Conservation (phyloP, 192 early-diverging fungal species). For the Funneliformis mosseae region DNA sequence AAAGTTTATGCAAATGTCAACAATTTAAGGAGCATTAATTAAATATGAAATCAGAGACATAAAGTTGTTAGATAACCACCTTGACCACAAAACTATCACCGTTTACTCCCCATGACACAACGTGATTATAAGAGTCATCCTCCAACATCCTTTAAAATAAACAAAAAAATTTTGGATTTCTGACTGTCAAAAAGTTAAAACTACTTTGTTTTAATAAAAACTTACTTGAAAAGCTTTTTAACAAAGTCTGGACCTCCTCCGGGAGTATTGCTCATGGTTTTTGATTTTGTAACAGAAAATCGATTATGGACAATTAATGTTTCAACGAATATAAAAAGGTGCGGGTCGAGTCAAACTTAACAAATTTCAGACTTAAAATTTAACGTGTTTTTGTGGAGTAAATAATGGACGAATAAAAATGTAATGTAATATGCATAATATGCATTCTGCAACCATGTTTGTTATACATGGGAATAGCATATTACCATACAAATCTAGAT, state of each 20-base stretch:
- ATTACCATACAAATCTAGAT: no score
- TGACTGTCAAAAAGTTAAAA: conserved; percentile 37
- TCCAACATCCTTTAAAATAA: conserved; percentile 63
- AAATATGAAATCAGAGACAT: neutral
- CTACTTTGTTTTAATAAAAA: neutral
- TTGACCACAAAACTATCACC: conserved; percentile 73
- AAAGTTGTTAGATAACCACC: neutral
- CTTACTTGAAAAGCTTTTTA: conserved; percentile 49
- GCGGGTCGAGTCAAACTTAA: no score
- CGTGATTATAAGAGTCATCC: conserved; percentile 56
- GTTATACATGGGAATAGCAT: neutral
- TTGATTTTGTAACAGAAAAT: neutral
- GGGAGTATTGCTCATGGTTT: conserved; percentile 24
- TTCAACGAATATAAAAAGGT: neutral
- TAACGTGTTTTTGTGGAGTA: neutral
- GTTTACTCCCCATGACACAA: conserved; percentile 62
- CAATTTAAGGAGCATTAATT: neutral
- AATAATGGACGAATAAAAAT: neutral
- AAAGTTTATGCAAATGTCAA: neutral
- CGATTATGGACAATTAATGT: neutral
- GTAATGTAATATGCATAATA: neutral
- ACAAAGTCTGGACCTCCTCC: conserved; percentile 55
- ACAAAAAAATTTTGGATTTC: conserved; percentile 23
- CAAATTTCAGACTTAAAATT: neutral
- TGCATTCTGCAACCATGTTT: neutral